Evolutionary conservation across 2,329 filamentous ascomycete genomes (phyloP), one percentile per base, ranked within the genome.

Genomic region (Saccharata proteae): DNA sequence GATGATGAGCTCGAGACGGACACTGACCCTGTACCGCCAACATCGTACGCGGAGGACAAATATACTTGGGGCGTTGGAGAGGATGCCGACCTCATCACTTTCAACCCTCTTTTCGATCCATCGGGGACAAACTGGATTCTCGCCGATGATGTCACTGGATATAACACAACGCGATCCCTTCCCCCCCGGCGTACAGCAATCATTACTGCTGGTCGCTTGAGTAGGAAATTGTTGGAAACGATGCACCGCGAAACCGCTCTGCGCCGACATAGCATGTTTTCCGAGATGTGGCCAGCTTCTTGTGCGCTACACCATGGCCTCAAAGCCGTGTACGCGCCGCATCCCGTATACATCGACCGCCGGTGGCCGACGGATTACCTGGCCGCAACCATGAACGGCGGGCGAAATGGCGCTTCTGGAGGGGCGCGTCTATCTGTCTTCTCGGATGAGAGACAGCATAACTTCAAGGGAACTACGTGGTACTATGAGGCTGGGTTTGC

Each of bases 241-340:
- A 85, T 86, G 77, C 80, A 86, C 54, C 69, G 80, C 41, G 79
- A 84, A 46, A 78, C 75, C 4, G 74, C 77, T 53, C 64, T 68
- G 16, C 63, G 71, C 43, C 74, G 72, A 40, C 80, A 76, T 52
- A 75, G 64, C 52, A 84, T 77, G 77, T 85, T 81, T 50, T 72
- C 70, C 16, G 80, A 86, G 53, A 86, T 86, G 80, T 84, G 78
- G 57, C 79, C 79, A 2, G 68, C 77, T 0, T 71, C 68, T 1
- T 68, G 74, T 47, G 77, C 79, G 0, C 61, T 86, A 4, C 80
- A 84, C 43, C 80, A 82, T 46, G 80, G 80, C 1, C 64, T 83
- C 45, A 86, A 86, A 56, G 80, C 78, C 14, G 76, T 82, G 1
- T 82, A 77, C 43, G 65, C 63, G 2, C 69, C 69, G 1, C 67